A percentile compares a stretch with the other conserved stretches of the same genome.
Conservation (phyloP, 495 filamentous ascomycete genomes). For the Melanomma pulvis-pyrius region DNA sequence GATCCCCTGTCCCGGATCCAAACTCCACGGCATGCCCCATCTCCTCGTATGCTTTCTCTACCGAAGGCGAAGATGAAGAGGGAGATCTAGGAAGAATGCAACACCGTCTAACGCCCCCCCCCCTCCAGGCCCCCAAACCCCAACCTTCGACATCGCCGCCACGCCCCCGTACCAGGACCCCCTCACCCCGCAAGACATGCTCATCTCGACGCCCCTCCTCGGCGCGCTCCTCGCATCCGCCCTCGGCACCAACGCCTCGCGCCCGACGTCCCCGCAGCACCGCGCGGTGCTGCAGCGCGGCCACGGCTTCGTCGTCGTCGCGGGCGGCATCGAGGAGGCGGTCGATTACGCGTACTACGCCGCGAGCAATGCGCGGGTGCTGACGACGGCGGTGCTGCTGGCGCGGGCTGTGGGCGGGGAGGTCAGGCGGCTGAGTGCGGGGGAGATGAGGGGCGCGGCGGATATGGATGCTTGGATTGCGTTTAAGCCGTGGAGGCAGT, state of each 20-base stretch:
- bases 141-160: slow-evolving; percentile 38
- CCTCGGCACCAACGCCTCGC: slow-evolving; percentile 33
- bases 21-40: neutral
- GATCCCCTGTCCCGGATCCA: neutral
- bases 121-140: slow-evolving; percentile 20
- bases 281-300: slow-evolving; percentile 40
- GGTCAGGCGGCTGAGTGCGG: slow-evolving; percentile 39
- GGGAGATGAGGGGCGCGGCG: slow-evolving; percentile 36
- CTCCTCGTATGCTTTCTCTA: too few species aligned
- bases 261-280: slow-evolving; percentile 20
- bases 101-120: neutral
- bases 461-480: slow-evolving; percentile 23
- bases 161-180: slow-evolving; percentile 10
- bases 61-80: too few species aligned
- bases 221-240: slow-evolving; percentile 47
- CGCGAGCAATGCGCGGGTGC: slow-evolving; percentile 37
- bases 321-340: slow-evolving; percentile 33
- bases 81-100: too few species aligned
- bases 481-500: slow-evolving; percentile 40
- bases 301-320: slow-evolving; percentile 40
- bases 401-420: slow-evolving; percentile 23
- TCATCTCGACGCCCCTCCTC: slow-evolving; percentile 49
- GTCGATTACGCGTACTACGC: slow-evolving; percentile 41
- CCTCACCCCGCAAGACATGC: slow-evolving; percentile 31
- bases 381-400: slow-evolving; percentile 39